A percentile compares a stretch with the other conserved stretches of the same genome.
phyloP scores from a whole-genome alignment of 345 rosid species.

The Eucalyptus cloeziana region DNA sequence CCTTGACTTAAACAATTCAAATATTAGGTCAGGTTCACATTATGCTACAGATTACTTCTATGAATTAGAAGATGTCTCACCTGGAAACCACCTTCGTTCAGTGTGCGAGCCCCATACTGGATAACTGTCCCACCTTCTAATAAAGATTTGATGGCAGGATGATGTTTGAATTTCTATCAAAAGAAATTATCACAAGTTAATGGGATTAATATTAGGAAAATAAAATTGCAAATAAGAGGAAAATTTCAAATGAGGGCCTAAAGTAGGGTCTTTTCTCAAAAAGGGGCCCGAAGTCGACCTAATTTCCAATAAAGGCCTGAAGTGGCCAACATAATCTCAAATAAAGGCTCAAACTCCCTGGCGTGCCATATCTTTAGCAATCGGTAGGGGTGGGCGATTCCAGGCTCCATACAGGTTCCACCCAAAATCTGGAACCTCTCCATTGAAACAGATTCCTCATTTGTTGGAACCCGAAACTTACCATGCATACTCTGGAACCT shows the following conservation, averaged over 20 bases:
- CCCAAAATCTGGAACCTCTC: rapidly evolving
- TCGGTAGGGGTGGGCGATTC: background rate
- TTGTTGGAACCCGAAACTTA: no score
- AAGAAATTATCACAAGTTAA: background rate
- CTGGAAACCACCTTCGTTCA: slow-evolving; percentile 98
- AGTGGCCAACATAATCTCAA: background rate
- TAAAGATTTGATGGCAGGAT: slow-evolving; percentile 70
- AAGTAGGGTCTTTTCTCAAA: background rate
- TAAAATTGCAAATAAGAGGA: background rate
- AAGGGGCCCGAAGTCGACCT: background rate
- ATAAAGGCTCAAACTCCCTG: background rate
- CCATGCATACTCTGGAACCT: no score
- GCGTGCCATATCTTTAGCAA: background rate
- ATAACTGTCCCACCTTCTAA: slow-evolving; percentile 87
- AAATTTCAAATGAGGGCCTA: background rate
- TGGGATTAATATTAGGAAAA: background rate
- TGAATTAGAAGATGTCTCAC: slow-evolving; percentile 20
- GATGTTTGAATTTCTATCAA: slow-evolving; percentile 79
- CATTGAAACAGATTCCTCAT: no score
- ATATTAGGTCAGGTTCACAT: background rate
- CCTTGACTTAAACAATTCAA: background rate
- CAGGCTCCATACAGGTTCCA: background rate
- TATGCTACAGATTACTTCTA: background rate
- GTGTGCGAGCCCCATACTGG: slow-evolving; percentile 93
- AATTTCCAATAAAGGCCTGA: background rate